These are phyloP conservation scores for Graphiopsis chlorocephala DNA, from an alignment of 2,329 filamentous ascomycete genomes.

Conservation along the genomic window DNA sequence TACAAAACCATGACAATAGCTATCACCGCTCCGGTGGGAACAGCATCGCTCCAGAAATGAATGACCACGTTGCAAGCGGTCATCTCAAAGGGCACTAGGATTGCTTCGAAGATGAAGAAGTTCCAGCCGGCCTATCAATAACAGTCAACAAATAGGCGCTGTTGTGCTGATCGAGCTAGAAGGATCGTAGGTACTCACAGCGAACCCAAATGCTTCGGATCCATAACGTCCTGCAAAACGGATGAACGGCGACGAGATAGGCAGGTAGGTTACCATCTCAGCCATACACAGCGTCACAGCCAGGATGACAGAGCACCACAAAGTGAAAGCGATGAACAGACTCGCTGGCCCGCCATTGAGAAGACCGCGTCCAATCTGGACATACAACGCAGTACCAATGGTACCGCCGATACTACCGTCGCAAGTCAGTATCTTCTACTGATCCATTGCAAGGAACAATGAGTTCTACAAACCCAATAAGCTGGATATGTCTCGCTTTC, in stretches of 20 bases:
- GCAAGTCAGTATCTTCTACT: not conserved
- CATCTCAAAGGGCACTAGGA: slow-evolving; percentile 51
- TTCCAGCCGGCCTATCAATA: slow-evolving; percentile 23
- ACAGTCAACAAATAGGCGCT: not conserved
- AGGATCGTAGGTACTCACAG: not conserved
- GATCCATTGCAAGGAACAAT: not conserved
- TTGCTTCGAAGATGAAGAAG: slow-evolving; percentile 43
- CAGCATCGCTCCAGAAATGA: slow-evolving; percentile 33
- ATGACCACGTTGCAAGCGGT: slow-evolving; percentile 41
- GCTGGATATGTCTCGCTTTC: slow-evolving; percentile 46
- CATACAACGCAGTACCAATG: slow-evolving; percentile 49
- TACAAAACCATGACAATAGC: slow-evolving; percentile 58
- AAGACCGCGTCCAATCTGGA: slow-evolving; percentile 46
- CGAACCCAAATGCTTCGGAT: slow-evolving; percentile 65
- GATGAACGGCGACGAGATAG: slow-evolving; percentile 76
- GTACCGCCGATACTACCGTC: slow-evolving; percentile 39
- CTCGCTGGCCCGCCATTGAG: slow-evolving; percentile 48
- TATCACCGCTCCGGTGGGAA: slow-evolving; percentile 59
- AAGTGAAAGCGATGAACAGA: slow-evolving; percentile 45
- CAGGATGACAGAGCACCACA: slow-evolving; percentile 35
- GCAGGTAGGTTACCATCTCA: slow-evolving; percentile 74
- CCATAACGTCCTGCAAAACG: slow-evolving; percentile 73
- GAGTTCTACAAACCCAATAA: slow-evolving; percentile 37
- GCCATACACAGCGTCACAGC: slow-evolving; percentile 50
- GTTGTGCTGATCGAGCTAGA: not conserved